Conservation (phyloP, 352 stramenopile species). For the Phytophthora fragariaefolia region DNA sequence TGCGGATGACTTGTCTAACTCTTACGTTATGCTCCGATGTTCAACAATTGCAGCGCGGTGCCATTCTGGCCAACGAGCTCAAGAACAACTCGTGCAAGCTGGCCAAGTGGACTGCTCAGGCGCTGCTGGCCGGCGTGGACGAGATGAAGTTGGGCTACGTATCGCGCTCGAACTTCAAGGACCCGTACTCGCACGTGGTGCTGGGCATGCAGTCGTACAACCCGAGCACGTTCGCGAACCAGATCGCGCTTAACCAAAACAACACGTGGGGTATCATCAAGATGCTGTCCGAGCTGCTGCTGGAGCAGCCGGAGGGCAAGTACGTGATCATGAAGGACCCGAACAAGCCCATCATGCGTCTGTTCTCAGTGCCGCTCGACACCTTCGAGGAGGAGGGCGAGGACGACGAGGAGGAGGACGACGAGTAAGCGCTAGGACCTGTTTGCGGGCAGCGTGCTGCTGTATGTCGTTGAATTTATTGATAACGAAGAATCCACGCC, state of each 20-base stretch:
- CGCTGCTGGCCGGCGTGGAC: slow-evolving; percentile 94
- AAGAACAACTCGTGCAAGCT: slow-evolving; percentile 99
- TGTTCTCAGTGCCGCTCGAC: slow-evolving; percentile 96
- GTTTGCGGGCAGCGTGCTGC: slow-evolving; percentile 13
- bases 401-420: slow-evolving; percentile 62
- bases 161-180: slow-evolving; percentile 93
- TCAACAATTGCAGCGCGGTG: slow-evolving; percentile 83
- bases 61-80: slow-evolving; percentile 97
- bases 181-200: slow-evolving; percentile 96
- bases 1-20: slow-evolving; percentile 18
- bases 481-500: slow-evolving; percentile 36
- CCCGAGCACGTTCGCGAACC: slow-evolving; percentile 95
- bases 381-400: slow-evolving; percentile 96
- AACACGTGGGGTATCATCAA: slow-evolving; percentile 98
- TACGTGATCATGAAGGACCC: slow-evolving; percentile 99
- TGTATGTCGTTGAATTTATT: slow-evolving; percentile 41
- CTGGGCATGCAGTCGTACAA: slow-evolving; percentile 97
- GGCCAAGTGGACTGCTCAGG: slow-evolving; percentile 98
- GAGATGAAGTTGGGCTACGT: slow-evolving; percentile 99
- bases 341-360: slow-evolving; percentile 96
- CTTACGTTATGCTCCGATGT: neutral
- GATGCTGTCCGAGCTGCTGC: slow-evolving; percentile 95
- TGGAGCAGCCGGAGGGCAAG: slow-evolving; percentile 97
- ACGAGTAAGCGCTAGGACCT: slow-evolving; percentile 29
- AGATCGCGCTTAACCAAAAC: slow-evolving; percentile 98